Base-by-base conservation (phyloP, 768 basidiomycete genomes). In the Termitomyces eurrhizus region DNA sequence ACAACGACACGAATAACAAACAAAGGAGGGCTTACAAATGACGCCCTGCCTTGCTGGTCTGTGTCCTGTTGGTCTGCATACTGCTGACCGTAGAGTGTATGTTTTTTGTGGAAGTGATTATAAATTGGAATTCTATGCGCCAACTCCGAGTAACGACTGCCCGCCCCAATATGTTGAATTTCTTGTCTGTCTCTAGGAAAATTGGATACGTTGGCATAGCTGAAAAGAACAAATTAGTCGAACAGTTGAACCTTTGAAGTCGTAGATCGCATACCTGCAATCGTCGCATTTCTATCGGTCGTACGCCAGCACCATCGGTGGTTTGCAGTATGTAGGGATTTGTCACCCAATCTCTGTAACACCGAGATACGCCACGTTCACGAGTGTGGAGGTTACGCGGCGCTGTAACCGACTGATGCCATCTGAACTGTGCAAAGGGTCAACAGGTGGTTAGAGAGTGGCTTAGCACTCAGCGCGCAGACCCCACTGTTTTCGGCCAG, bases 231-330 rank as follows among this genome's bases (percentile, higher is more conserved):
- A 29, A 83, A 67, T 52, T 75, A 21, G 73, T 39, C 74, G 69
- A 36, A 82, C 69, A 1, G 73, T 74, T 2, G 78, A 75, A 50
- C 75, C 75, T 11, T 68, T 70, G 37, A 81, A 75, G 61, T 88
- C 83, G 74, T 86, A 86, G 33, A 88, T 70, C 3, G 81, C 85
- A 67, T 90, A 89, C 81, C 76, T 60, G 81, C 78, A 41, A 75
- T 75, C 21, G 77, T 77, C 32, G 77, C 73, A 63, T 70, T 73
- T 13, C 66, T 65, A 60, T 78, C 70, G 8, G 64, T 65, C 54
- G 44, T 73, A 11, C 26, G 49, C 59, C 73, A 54, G 69, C 74
- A 3, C 79, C 80, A 52, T 76, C 75, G 9, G 69, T 65, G 11
- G 74, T 74, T 51, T 69, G 68, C 39, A 83, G 66, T 75, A 85